Base-by-base conservation (phyloP, 176 grass and related monocot genomes). In the Triticum turgidum region DNA sequence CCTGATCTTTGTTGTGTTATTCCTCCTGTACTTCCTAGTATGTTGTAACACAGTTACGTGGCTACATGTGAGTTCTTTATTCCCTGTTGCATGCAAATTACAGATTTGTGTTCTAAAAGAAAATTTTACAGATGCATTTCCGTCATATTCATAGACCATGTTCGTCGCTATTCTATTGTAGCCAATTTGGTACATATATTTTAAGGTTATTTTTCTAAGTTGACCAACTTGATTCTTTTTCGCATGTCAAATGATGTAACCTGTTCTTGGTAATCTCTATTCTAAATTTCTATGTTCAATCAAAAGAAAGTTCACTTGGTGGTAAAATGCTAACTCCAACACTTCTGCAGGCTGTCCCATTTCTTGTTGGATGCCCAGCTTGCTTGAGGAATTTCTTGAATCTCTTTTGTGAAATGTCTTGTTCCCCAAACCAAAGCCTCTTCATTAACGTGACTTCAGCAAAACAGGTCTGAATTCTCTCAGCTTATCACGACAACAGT, bases 361-460 rank as follows among this genome's bases (percentile, higher is more conserved):
- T 98, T 94, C 93, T 98, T 92, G 97, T 98, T 79, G 92, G 97
- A 89, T 98, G 97, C 80, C 97, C 97, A 78, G 97, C 97, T 86
- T 98, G 97, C 88, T 83, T 98, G 82, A 96, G 97, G 80, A 98
- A 98, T 88, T 98, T 98, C 83, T 87, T 98, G 70, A 99, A 99
- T 88, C 87, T 91, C 64, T 94, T 94, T 59, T 99, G 97, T 69
- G 97, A 96, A 77, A 91, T 99, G 86, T 88, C 94, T 79, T 96
- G 97, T 85, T 99, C 97, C 91, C 94, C 97, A 59, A 90, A 94
- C 78, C 97, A 99, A 94, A 94, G 97, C 63, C 92, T 94, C 65
- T 99, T 99, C 85, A 85, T 99, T 80, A 99, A 99, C 61, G 97
- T 99, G 79, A 96, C 94, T 91, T 99, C 97, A 67, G 61, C 84